These are phyloP conservation scores for Brachypodium distachyon DNA, from an alignment of 202 grass and related monocot genomes.

Conservation along the genomic window DNA sequence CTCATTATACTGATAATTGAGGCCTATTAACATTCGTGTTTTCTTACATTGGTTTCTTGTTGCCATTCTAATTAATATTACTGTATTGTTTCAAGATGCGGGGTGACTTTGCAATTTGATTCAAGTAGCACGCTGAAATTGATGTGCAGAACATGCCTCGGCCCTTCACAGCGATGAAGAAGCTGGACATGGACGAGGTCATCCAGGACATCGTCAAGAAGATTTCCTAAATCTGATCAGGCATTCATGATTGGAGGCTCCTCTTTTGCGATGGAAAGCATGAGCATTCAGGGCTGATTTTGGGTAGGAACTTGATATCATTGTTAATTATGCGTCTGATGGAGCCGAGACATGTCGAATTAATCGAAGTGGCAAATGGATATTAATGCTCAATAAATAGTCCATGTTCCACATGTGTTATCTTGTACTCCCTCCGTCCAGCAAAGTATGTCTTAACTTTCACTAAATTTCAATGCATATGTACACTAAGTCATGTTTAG, in stretches of 20 bases:
- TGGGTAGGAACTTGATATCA: not conserved
- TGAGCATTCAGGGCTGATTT: not conserved
- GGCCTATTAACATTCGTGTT: too few relatives aligned
- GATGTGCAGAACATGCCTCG: conserved; percentile 15
- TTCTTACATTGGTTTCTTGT: not conserved
- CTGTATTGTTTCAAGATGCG: not conserved
- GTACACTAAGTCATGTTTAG: too few relatives aligned
- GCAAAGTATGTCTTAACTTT: too few relatives aligned
- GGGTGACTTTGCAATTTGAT: too few relatives aligned
- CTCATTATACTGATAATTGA: too few relatives aligned
- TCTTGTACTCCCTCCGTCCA: too few relatives aligned
- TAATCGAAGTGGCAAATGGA: not conserved
- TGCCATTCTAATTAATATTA: not conserved
- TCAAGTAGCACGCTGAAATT: not conserved
- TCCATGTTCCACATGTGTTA: too few relatives aligned
- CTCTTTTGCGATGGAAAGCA: not conserved
- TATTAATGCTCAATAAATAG: not conserved
- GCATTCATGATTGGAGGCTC: not conserved
- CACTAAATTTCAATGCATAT: not conserved
- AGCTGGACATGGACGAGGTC: conserved; percentile 74
- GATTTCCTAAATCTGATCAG: conserved; percentile 23
- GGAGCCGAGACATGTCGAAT: not conserved
- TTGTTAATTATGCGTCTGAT: not conserved
- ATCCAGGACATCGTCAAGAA: conserved; percentile 67
- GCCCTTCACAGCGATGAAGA: conserved; percentile 61